Base-by-base conservation (phyloP, 2,329 filamentous ascomycete genomes). In the Fusarium anthophilum region DNA sequence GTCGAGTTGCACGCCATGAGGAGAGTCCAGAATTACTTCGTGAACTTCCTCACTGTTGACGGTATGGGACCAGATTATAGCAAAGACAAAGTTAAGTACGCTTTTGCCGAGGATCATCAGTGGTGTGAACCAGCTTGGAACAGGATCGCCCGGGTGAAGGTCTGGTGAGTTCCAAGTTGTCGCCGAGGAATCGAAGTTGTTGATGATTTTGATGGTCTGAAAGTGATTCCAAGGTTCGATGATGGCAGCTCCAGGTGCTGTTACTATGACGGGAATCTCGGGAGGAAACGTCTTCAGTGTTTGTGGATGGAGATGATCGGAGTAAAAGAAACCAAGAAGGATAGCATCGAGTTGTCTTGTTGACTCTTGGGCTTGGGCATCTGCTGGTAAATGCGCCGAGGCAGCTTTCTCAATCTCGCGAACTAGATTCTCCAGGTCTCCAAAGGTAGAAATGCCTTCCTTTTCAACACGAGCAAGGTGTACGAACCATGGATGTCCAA, bases 41-140 rank as follows among this genome's bases (percentile, higher is more conserved):
- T 79, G 75, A 1, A 70, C 26, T 14, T 76, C 70, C 17, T 59
- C 22, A 1, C 65, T 58, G 14, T 64, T 51, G 1, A 32, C 15
- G 4, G 26, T 48, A 44, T 79, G 76, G 1, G 75, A 72, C 76
- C 76, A 79, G 15, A 77, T 51, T 28, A 79, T 66, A 2, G 77
- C 66, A 3, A 72, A 51, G 11, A 70, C 68, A 41, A 69, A 79
- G 38, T 79, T 79, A 8, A 79, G 60, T 26, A 58, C 41, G 13
- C 20, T 14, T 11, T 66, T 51, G 6, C 76, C 75, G 2, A 66
- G 68, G 2, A 78, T 14, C 12, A 73, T 74, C 13, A 79, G 37
- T 8, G 75, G 66, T 10, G 66, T 71, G 3, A 79, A 60, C 76
- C 77, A 79, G 6, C 56, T 57, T 5, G 75, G 77, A 3, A 74